A percentile compares a stretch with the other conserved stretches of the same genome.
phyloP scores from a whole-genome alignment of 495 filamentous ascomycete genomes.

The Penicillium samsonianum region DNA sequence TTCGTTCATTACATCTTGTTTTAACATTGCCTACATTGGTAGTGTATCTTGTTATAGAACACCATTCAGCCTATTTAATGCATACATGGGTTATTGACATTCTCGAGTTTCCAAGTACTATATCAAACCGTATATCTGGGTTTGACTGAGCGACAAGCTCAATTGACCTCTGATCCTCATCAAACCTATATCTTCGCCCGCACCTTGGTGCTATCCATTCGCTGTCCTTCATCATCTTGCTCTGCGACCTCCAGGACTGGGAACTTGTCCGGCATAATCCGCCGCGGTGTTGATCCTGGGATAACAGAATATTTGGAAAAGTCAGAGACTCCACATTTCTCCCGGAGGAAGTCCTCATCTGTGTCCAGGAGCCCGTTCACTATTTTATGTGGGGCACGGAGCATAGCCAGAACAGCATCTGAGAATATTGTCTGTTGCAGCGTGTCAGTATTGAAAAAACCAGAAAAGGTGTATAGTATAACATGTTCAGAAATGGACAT shows the following conservation, averaged over 20 bases:
- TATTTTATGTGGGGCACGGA: constrained; percentile 56
- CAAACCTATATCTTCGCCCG: constrained; percentile 30
- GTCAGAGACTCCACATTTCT: constrained; percentile 63
- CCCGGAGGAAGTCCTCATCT: constrained; percentile 81
- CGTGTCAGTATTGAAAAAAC: background rate
- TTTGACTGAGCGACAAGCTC: background rate
- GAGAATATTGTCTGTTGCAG: constrained; percentile 63
- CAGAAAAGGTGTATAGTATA: background rate
- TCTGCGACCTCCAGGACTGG: constrained; percentile 73
- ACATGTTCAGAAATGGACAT: constrained; percentile 11
- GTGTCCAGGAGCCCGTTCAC: constrained; percentile 75
- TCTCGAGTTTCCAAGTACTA: background rate
- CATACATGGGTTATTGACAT: background rate
- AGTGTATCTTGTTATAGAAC: background rate
- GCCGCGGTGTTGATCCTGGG: constrained; percentile 60
- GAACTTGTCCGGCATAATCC: constrained; percentile 77
- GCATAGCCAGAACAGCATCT: constrained; percentile 75
- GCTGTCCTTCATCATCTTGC: constrained; percentile 78
- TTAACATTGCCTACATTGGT: background rate
- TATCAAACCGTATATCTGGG: background rate
- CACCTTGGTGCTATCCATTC: constrained; percentile 62
- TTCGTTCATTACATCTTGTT: background rate
- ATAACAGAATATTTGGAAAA: constrained; percentile 75
- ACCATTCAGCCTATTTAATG: background rate
- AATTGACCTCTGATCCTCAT: background rate